A percentile compares a stretch with the other conserved stretches of the same genome.
These are phyloP conservation scores for Scheffersomyces cryptocercus DNA, from an alignment of 1,139 yeast species.

Conservation along the genomic window DNA sequence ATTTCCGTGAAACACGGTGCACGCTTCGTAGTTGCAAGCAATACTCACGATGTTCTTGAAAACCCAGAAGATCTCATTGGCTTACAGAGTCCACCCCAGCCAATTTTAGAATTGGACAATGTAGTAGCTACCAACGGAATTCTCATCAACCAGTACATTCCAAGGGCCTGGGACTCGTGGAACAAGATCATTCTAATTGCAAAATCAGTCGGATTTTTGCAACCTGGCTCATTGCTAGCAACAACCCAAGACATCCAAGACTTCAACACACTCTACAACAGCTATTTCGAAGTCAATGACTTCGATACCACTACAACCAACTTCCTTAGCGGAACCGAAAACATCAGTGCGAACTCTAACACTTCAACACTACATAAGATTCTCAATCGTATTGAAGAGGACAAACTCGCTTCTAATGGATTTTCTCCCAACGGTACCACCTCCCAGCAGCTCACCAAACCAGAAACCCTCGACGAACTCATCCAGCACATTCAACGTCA, in stretches of 20 bases:
- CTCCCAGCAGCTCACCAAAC: too few relatives aligned
- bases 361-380: too few relatives aligned
- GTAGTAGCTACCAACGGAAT: conserved; percentile 2
- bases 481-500: too few relatives aligned
- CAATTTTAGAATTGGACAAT: conserved; percentile 10
- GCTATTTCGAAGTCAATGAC: conserved; percentile 5
- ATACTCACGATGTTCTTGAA: conserved; percentile 6
- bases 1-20: conserved; percentile 48
- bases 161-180: conserved; percentile 53
- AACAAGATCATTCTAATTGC: conserved; percentile 49
- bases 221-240: too few relatives aligned
- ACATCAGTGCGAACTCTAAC: too few relatives aligned
- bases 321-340: too few relatives aligned
- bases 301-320: not conserved
- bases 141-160: conserved; percentile 39
- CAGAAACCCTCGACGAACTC: too few relatives aligned
- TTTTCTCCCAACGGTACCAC: too few relatives aligned
- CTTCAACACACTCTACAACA: conserved; percentile 13
- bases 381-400: too few relatives aligned
- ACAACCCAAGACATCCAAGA: conserved; percentile 4
- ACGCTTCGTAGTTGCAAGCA: conserved; percentile 24
- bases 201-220: conserved; percentile 16
- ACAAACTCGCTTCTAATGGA: too few relatives aligned
- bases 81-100: conserved; percentile 3
- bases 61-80: conserved; percentile 2